phyloP scores from a whole-genome alignment of 1,139 yeast species.

The Ogataea hybrid region DNA sequence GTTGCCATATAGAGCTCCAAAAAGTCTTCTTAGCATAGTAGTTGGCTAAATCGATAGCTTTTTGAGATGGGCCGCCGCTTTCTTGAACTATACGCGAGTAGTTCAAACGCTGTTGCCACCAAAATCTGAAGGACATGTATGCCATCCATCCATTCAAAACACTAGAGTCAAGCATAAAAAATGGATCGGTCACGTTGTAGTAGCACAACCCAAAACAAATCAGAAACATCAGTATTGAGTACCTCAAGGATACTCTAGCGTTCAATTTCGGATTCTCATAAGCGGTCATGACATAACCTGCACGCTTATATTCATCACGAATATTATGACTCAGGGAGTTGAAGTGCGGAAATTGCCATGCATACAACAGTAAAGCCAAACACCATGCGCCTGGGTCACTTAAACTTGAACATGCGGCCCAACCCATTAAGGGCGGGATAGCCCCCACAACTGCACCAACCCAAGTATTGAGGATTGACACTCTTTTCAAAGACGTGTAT shows the following conservation, averaged over 20 bases:
- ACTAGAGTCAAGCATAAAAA: slow-evolving; percentile 76
- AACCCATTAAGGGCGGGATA: slow-evolving; percentile 98
- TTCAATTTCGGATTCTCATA: slow-evolving; percentile 88
- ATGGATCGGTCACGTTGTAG: slow-evolving; percentile 79
- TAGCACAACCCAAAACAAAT: slow-evolving; percentile 81
- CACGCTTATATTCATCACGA: slow-evolving; percentile 81
- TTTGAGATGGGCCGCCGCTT: slow-evolving; percentile 42
- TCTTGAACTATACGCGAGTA: slow-evolving; percentile 37
- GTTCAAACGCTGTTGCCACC: slow-evolving; percentile 70
- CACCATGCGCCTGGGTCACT: slow-evolving; percentile 94
- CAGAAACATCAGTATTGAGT: slow-evolving; percentile 89
- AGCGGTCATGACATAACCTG: slow-evolving; percentile 97
- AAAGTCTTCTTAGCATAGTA: slow-evolving; percentile 78
- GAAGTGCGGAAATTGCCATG: slow-evolving; percentile 99
- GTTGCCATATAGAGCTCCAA: slow-evolving; percentile 94
- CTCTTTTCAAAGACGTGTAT: slow-evolving; percentile 87
- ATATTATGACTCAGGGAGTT: slow-evolving; percentile 88
- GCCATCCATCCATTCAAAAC: slow-evolving; percentile 84
- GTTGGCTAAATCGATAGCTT: slow-evolving; percentile 58
- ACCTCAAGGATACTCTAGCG: slow-evolving; percentile 90
- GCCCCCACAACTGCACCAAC: slow-evolving; percentile 99
- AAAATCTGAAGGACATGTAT: slow-evolving; percentile 75
- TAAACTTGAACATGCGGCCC: slow-evolving; percentile 92
- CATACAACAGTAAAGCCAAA: slow-evolving; percentile 81
- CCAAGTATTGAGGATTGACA: slow-evolving; percentile 90